phyloP scores from a whole-genome alignment of 2,329 filamentous ascomycete species.

The Neophaeococcomyces mojaviensis region DNA sequence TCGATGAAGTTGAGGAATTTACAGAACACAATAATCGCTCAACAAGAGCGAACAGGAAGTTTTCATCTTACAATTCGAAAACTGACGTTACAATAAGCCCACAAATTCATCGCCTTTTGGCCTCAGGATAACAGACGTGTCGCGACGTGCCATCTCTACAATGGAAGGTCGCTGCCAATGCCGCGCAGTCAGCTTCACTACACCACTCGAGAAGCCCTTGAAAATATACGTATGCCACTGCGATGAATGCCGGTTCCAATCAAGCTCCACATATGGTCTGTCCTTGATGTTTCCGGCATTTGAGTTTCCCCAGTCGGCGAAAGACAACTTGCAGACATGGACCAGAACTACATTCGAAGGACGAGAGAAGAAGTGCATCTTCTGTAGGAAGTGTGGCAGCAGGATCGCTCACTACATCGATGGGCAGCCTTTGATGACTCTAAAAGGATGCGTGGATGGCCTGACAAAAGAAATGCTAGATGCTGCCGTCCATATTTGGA shows the following conservation, averaged over 20 bases:
- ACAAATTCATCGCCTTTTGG: too few species aligned
- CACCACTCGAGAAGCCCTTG: slow-evolving; percentile 52
- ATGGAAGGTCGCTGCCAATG: slow-evolving; percentile 62
- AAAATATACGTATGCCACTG: slow-evolving; percentile 68
- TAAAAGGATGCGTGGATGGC: slow-evolving; percentile 60
- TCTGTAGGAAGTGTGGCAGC: slow-evolving; percentile 60
- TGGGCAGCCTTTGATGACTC: slow-evolving; percentile 53
- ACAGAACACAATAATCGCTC: too few species aligned
- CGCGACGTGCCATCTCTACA: too few species aligned
- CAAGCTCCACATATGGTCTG: slow-evolving; percentile 59
- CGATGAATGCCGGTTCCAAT: slow-evolving; percentile 57
- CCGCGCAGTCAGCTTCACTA: slow-evolving; percentile 55
- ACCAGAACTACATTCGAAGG: slow-evolving; percentile 54
- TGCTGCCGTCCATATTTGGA: slow-evolving; percentile 60
- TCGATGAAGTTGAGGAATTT: too few species aligned
- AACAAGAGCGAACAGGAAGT: too few species aligned
- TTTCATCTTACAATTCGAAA: too few species aligned
- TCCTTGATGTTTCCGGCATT: slow-evolving; percentile 66
- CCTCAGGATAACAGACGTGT: too few species aligned
- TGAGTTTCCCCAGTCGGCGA: slow-evolving; percentile 37
- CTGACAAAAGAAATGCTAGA: slow-evolving; percentile 54
- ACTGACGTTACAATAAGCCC: too few species aligned
- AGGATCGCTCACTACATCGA: slow-evolving; percentile 54
- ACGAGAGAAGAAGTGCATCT: slow-evolving; percentile 55
- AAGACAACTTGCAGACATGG: slow-evolving; percentile 22